Evolutionary conservation across 2,329 filamentous ascomycete species (phyloP), one percentile per base, ranked within the genome.

Genomic region (Talaromyces sp.): DNA sequence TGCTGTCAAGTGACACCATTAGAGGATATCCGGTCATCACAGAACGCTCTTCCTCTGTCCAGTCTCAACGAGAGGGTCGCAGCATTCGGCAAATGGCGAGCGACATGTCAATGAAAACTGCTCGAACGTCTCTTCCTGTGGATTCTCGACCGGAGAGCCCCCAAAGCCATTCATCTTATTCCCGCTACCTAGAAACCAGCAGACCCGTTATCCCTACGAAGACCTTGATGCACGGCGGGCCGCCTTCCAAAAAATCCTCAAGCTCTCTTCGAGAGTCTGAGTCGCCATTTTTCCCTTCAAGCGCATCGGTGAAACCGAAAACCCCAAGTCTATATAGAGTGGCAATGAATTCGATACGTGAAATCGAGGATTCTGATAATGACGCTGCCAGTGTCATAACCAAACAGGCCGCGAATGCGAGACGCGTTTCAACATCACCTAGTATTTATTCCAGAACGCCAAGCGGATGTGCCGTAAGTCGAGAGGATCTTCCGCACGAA

Each of bases 401-500:
- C 8, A 50, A 8, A 23, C 50, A 33, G 14, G 31, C 62, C 44
- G 63, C 51, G 16, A 52, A 55, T 14, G n/a, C 61, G 12, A 61
- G 64, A 27, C 23, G 40, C 12, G 64, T 55, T 23, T 67, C 64
- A 61, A 66, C 66, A 61, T 77, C 76, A 40, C 74, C 76, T 5
- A 80, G 78, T 60, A 62, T 79, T 8, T 80, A 80, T 68, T 80
- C 78, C 16, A 72, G 75, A 59, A 74, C 74, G 9, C 76, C 74
- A 10, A 72, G 74, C 61, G 76, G 72, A 33, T 67, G 70, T 31
- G 71, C 73, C 4, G 68, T 69, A 7, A 61, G 61, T 0, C 63
- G 64, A 10, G 59, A 63, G 28, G 61, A 65, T 12, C 57, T 60
- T n/a, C 55, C 53, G 4, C 28, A 57, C 27, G 47, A 30, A 40